These are phyloP conservation scores for Clausena lansium DNA, from an alignment of 345 rosid genomes.

Conservation along the genomic window DNA sequence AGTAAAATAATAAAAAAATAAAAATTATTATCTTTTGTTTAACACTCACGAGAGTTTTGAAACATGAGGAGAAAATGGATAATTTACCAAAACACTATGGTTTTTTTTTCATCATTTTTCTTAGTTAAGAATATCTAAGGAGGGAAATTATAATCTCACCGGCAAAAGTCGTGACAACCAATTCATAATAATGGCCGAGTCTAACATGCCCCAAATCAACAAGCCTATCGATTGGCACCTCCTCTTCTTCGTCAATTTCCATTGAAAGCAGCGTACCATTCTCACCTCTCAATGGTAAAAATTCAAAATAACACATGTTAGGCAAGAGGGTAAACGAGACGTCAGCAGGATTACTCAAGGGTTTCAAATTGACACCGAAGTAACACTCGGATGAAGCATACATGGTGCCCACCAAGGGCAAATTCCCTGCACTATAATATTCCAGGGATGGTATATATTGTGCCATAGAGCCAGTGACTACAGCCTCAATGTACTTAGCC, in stretches of 20 bases:
- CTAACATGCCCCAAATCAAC: conserved; percentile 55
- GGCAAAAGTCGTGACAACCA: conserved; percentile 64
- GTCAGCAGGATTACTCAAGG: conserved; percentile 53
- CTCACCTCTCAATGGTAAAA: conserved; percentile 54
- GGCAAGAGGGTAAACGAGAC: conserved; percentile 62
- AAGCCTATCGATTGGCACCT: conserved; percentile 37
- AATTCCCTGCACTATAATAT: conserved; percentile 52
- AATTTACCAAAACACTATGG: no score
- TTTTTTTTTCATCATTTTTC: no score
- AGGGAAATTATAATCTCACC: conserved; percentile 35
- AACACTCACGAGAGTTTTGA: no score
- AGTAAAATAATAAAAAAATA: no score
- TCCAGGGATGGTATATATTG: conserved; percentile 61
- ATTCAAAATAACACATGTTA: conserved; percentile 64
- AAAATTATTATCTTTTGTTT: no score
- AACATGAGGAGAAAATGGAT: no score
- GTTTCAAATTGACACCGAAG: conserved; percentile 66
- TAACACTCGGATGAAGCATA: conserved; percentile 76
- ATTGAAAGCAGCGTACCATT: conserved; percentile 30
- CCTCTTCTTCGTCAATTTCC: conserved; percentile 41
- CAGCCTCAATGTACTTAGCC: conserved; percentile 68
- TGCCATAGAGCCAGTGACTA: conserved; percentile 71
- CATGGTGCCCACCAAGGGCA: conserved; percentile 62
- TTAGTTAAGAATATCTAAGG: background rate
- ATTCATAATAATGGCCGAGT: conserved; percentile 53